These are phyloP conservation scores for Avena atlantica DNA, from an alignment of 176 grass and related monocot species.

Conservation along the genomic window DNA sequence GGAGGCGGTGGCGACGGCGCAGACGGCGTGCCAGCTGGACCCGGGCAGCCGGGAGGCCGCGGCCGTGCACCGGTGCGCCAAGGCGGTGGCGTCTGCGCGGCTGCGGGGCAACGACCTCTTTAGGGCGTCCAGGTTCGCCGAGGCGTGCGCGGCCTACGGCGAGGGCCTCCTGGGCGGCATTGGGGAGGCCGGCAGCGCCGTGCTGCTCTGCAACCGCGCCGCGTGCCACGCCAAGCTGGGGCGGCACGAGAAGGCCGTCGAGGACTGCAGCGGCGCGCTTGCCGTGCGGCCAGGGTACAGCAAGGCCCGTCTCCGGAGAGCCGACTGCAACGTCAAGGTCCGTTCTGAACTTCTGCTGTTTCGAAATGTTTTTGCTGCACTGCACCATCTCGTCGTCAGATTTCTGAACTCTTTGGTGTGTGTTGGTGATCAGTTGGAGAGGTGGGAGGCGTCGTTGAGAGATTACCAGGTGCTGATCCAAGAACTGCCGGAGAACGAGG, in stretches of 20 bases:
- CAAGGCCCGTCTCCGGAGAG: slow-evolving; percentile 86
- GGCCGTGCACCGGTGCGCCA: slow-evolving; percentile 52
- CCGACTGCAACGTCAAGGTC: slow-evolving; percentile 93
- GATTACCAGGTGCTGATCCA: slow-evolving; percentile 85
- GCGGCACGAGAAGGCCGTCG: slow-evolving; percentile 79
- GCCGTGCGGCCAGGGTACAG: slow-evolving; percentile 75
- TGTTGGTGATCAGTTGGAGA: slow-evolving; percentile 69
- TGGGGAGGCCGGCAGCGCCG: slow-evolving; percentile 62
- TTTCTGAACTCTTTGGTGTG: background rate
- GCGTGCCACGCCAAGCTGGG: slow-evolving; percentile 81
- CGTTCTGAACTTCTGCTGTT: background rate
- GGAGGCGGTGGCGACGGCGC: slow-evolving; percentile 65
- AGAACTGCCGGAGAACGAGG: slow-evolving; percentile 84
- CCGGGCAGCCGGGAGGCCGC: slow-evolving; percentile 71
- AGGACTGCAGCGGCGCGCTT: slow-evolving; percentile 83
- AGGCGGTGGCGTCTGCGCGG: slow-evolving; percentile 64
- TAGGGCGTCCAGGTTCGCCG: slow-evolving; percentile 72
- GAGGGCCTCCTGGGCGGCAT: slow-evolving; percentile 72
- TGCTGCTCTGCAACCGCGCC: slow-evolving; percentile 92
- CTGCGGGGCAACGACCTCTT: slow-evolving; percentile 88
- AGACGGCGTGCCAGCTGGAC: slow-evolving; percentile 80
- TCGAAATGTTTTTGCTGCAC: background rate
- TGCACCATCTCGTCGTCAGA: background rate
- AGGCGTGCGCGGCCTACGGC: slow-evolving; percentile 77
- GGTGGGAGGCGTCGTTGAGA: slow-evolving; percentile 81